Evolutionary conservation across 306 rosid species (phyloP).

Genomic region (Mimosa bimucronata): DNA sequence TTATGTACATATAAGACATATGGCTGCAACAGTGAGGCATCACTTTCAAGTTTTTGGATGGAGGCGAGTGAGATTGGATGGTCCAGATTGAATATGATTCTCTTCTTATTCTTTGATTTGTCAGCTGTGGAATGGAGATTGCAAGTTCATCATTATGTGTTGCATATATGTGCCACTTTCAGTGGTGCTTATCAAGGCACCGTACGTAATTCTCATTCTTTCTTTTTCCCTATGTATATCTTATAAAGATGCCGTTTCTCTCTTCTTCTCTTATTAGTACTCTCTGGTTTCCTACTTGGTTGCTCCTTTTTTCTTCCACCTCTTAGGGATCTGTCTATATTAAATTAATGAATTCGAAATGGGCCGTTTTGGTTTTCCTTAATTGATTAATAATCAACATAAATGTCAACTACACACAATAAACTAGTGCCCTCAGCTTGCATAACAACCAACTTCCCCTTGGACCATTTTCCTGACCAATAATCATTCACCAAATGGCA

Average conservation of each 20-base stretch:
- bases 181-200: conserved; percentile 23
- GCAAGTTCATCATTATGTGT: background rate
- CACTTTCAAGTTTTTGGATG: conserved; percentile 28
- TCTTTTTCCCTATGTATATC: background rate
- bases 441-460: background rate
- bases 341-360: background rate
- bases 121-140: background rate
- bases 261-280: background rate
- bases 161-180: conserved; percentile 36
- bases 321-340: background rate
- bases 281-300: background rate
- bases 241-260: background rate
- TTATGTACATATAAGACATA: background rate
- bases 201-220: background rate
- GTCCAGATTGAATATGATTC: conserved; percentile 20
- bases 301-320: background rate
- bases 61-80: background rate
- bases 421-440: background rate
- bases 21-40: conserved; percentile 13
- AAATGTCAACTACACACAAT: background rate
- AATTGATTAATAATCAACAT: background rate
- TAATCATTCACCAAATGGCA: conserved; percentile 1
- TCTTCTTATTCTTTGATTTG: background rate
- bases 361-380: background rate
- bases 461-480: conserved; percentile 6